phyloP scores from a whole-genome alignment of 140 eudicot genomes.

The Stevia rebaudiana region DNA sequence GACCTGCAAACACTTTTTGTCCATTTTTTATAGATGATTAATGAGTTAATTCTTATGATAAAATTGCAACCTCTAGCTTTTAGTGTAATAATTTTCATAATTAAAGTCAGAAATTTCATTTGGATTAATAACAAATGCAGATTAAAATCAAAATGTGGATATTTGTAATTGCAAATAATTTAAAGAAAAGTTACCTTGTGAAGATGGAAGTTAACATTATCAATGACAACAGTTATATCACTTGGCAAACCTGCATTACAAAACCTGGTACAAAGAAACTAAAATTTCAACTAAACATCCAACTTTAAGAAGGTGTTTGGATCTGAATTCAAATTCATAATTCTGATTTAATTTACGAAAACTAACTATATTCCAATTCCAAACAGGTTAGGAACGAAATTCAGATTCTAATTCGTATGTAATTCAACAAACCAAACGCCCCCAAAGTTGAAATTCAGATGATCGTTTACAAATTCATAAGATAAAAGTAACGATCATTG shows the following conservation, averaged over 20 bases:
- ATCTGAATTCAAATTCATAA: background rate
- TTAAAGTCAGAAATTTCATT: background rate
- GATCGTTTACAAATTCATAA: background rate
- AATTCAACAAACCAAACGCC: constrained; percentile 5
- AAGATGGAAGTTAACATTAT: constrained; percentile 60
- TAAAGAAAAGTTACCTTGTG: constrained; percentile 66
- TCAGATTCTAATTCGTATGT: background rate
- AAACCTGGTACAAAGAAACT: constrained; percentile 51
- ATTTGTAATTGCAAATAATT: background rate
- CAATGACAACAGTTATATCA: constrained; percentile 58
- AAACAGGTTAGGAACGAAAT: background rate
- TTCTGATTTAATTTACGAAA: background rate
- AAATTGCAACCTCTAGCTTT: background rate
- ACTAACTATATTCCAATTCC: background rate
- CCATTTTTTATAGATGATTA: background rate
- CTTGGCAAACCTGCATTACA: constrained; percentile 79
- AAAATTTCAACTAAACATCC: background rate
- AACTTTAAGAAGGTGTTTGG: background rate
- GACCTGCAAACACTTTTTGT: background rate
- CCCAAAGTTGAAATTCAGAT: background rate
- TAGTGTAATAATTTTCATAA: background rate
- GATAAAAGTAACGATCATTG: constrained; percentile 13
- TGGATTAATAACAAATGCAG: constrained; percentile 1
- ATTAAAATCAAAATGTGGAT: background rate
- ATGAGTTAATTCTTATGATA: background rate